phyloP scores from a whole-genome alignment of 2,329 filamentous ascomycete species.

The Ceratocystis cacaofunesta region DNA sequence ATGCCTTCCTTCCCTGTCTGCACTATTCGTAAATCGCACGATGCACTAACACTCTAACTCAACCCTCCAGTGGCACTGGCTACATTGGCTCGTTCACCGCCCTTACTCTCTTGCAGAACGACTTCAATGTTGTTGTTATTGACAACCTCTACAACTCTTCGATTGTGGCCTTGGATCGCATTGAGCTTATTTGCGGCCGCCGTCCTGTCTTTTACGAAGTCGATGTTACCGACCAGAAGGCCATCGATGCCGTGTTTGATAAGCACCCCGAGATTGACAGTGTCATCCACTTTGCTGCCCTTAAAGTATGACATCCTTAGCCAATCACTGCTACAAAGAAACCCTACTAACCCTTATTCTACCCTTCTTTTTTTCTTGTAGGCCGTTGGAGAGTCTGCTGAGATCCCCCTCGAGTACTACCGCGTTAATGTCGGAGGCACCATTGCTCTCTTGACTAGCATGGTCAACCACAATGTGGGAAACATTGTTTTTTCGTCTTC shows the following conservation, averaged over 20 bases:
- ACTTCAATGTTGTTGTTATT: constrained; percentile 90
- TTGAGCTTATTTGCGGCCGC: constrained; percentile 84
- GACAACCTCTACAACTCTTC: constrained; percentile 98
- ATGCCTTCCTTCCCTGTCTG: constrained; percentile 20
- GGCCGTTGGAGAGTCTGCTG: constrained; percentile 89
- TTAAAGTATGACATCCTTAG: constrained; percentile 52
- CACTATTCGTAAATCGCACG: background rate
- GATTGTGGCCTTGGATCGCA: constrained; percentile 78
- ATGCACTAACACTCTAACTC: background rate
- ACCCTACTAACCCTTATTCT: constrained; percentile 11
- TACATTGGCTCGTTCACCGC: constrained; percentile 98
- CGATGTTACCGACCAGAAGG: constrained; percentile 76
- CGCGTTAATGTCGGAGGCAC: constrained; percentile 90
- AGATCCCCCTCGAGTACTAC: constrained; percentile 96
- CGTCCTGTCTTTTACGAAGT: constrained; percentile 69
- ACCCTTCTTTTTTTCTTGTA: constrained; percentile 25
- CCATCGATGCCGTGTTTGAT: constrained; percentile 72
- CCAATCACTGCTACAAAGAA: constrained; percentile 10
- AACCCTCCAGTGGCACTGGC: constrained; percentile 65
- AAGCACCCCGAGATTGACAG: constrained; percentile 90
- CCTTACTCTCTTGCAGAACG: constrained; percentile 79
- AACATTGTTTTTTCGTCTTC: constrained; percentile 99
- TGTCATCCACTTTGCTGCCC: constrained; percentile 94
- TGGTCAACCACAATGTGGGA: constrained; percentile 78
- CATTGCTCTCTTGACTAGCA: constrained; percentile 69